phyloP scores from a whole-genome alignment of 73 alveolate species.

The Tetrahymena thermophila region DNA sequence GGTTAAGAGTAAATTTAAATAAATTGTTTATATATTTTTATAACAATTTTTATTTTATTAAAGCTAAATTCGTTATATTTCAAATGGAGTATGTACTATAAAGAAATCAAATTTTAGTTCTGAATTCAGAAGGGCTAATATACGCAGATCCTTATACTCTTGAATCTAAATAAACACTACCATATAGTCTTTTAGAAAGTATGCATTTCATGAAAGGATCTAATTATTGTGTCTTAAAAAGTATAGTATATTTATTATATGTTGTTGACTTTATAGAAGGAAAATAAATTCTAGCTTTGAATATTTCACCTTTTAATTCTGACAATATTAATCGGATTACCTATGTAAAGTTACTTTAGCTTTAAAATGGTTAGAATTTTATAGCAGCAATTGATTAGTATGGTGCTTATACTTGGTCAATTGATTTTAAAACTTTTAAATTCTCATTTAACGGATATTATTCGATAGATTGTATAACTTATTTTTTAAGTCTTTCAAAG shows the following conservation, averaged over 20 bases:
- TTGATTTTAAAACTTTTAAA: not conserved
- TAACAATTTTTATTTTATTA: too few species aligned
- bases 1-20: not conserved
- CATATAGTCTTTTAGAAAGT: too few species aligned
- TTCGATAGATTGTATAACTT: too few species aligned
- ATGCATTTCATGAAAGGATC: too few species aligned
- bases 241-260: too few species aligned
- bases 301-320: not conserved
- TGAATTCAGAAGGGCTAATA: too few species aligned
- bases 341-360: not conserved
- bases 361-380: not conserved
- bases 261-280: not conserved
- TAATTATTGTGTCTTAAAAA: too few species aligned
- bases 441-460: not conserved
- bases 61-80: not conserved
- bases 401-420: not conserved
- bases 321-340: not conserved
- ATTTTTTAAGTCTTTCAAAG: too few species aligned
- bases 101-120: not conserved
- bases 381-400: not conserved
- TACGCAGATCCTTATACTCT: too few species aligned
- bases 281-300: not conserved
- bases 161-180: too few species aligned
- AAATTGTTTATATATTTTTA: too few species aligned
- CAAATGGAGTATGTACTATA: not conserved